phyloP scores from a whole-genome alignment of 495 filamentous ascomycete species.

The Daldinia loculata region DNA sequence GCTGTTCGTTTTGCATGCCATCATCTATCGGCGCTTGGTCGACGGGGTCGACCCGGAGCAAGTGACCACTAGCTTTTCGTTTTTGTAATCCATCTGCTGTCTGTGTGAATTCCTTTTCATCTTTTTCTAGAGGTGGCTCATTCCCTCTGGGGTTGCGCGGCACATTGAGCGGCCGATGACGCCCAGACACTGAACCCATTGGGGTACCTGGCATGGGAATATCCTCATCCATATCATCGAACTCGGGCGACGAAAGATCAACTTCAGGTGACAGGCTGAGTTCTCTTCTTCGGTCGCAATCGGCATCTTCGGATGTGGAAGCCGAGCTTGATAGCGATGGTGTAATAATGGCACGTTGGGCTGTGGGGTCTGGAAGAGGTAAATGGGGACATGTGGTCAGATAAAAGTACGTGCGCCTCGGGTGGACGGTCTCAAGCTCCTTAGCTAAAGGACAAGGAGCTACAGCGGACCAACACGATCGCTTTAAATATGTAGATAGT shows the following conservation, averaged over 20 bases:
- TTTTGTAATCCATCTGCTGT: conserved; percentile 88
- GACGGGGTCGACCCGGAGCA: conserved; percentile 53
- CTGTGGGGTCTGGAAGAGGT: conserved; percentile 77
- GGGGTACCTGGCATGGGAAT: conserved; percentile 63
- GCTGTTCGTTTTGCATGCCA: conserved; percentile 56
- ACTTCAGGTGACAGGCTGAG: conserved; percentile 92
- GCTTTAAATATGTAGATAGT: conserved; percentile 86
- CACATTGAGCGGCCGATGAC: conserved; percentile 50
- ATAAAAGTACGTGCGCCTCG: conserved; percentile 95
- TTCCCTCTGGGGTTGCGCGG: conserved; percentile 73
- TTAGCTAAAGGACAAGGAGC: conserved; percentile 90
- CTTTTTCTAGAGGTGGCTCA: conserved; percentile 89
- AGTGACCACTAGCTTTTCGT: conserved; percentile 66
- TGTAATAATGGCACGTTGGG: conserved; percentile 70
- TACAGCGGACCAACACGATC: conserved; percentile 78
- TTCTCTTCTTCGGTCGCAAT: conserved; percentile 74
- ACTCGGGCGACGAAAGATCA: conserved; percentile 86
- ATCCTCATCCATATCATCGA: conserved; percentile 76
- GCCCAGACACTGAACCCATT: conserved; percentile 65
- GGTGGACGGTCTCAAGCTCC: conserved; percentile 89
- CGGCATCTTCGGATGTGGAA: conserved; percentile 73
- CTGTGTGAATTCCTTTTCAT: conserved; percentile 96
- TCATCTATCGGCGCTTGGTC: conserved; percentile 61
- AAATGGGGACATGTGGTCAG: conserved; percentile 85
- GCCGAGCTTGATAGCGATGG: conserved; percentile 82